phyloP scores from a whole-genome alignment of 192 early-diverging fungal genomes.

The Coemansia umbellata region DNA sequence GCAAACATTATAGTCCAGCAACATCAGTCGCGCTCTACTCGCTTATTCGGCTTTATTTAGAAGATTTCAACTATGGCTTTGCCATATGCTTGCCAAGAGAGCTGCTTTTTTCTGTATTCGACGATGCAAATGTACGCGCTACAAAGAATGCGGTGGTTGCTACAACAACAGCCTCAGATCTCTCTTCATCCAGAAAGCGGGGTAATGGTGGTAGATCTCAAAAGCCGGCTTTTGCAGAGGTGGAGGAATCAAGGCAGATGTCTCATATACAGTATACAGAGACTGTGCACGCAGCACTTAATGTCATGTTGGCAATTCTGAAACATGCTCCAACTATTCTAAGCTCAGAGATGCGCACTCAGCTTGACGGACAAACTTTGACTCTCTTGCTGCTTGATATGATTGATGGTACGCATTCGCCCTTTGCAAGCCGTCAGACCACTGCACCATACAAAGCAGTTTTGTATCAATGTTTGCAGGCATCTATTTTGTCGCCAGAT shows the following conservation, averaged over 20 bases:
- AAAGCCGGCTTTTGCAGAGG: constrained; percentile 7
- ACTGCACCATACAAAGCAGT: constrained; percentile 14
- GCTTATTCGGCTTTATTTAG: constrained; percentile 34
- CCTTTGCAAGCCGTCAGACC: constrained; percentile 25
- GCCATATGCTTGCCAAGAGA: constrained; percentile 33
- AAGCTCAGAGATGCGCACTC: constrained; percentile 19
- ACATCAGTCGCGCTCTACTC: constrained; percentile 29
- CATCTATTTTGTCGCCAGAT: constrained; percentile 45
- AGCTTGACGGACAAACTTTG: constrained; percentile 33
- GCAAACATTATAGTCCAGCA: constrained; percentile 15
- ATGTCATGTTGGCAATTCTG: constrained; percentile 17
- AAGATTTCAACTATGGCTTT: constrained; percentile 40
- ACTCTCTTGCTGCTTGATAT: constrained; percentile 30
- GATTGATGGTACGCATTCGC: constrained; percentile 19
- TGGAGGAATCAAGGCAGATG: not conserved
- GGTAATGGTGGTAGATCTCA: constrained; percentile 13
- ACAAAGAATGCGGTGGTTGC: not conserved
- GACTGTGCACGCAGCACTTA: constrained; percentile 13
- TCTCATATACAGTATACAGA: constrained; percentile 33
- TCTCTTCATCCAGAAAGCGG: constrained; percentile 25
- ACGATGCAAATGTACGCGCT: constrained; percentile 15
- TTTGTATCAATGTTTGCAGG: constrained; percentile 30
- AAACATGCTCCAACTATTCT: constrained; percentile 27
- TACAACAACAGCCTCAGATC: not conserved
- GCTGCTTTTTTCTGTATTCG: constrained; percentile 18